phyloP scores from a whole-genome alignment of 2,329 filamentous ascomycete species.

The Colletotrichum viniferum region DNA sequence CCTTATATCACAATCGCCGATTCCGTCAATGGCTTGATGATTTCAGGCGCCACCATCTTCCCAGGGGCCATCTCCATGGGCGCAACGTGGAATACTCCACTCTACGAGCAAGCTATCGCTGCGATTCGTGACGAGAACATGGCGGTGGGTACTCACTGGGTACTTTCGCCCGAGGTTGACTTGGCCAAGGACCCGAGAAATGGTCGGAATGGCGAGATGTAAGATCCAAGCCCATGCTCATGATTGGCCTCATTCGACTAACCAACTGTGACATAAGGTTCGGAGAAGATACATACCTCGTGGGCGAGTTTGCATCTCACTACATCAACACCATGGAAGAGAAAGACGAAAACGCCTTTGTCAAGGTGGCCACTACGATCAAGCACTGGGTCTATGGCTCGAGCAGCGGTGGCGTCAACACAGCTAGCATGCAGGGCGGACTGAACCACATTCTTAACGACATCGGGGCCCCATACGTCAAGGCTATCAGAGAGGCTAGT shows the following conservation, averaged over 20 bases:
- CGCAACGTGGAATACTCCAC: slow-evolving; percentile 32
- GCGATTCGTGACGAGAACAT: slow-evolving; percentile 35
- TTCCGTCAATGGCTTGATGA: slow-evolving; percentile 33
- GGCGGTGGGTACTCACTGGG: slow-evolving; percentile 35
- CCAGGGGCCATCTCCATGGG: slow-evolving; percentile 33
- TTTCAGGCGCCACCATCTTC: slow-evolving; percentile 34
- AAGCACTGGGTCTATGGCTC: slow-evolving; percentile 41
- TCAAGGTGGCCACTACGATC: slow-evolving; percentile 38
- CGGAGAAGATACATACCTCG: slow-evolving; percentile 35
- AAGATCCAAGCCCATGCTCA: background rate
- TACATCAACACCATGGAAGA: slow-evolving; percentile 40
- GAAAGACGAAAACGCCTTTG: slow-evolving; percentile 32
- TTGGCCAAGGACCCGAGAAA: slow-evolving; percentile 35
- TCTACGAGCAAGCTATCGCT: slow-evolving; percentile 29
- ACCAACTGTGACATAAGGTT: slow-evolving; percentile 23
- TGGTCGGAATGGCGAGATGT: slow-evolving; percentile 26
- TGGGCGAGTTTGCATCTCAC: slow-evolving; percentile 32
- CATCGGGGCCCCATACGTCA: slow-evolving; percentile 31
- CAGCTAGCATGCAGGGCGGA: slow-evolving; percentile 33
- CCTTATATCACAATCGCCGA: slow-evolving; percentile 30
- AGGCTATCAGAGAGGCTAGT: slow-evolving; percentile 28
- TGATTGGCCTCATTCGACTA: background rate
- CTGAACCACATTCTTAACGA: slow-evolving; percentile 39
- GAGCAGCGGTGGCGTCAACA: slow-evolving; percentile 35
- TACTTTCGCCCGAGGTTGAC: slow-evolving; percentile 36